Conservation (phyloP, 805 yeast genomes). For the Clavispora asparagi region DNA sequence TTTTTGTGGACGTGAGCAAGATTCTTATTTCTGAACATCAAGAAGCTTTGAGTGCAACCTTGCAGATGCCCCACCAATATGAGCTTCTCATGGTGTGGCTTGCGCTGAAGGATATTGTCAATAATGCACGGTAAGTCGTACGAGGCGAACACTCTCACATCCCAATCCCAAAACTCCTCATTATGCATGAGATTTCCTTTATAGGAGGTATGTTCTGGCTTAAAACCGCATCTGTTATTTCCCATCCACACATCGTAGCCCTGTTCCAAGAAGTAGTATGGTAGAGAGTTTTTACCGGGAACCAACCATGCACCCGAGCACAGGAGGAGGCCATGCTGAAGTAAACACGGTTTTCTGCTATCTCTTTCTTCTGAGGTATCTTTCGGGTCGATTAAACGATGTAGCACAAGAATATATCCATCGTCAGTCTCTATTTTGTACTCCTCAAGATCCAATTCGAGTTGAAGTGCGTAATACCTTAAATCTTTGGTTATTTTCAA, state of each 20-base stretch:
- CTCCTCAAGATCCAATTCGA: conserved; percentile 56
- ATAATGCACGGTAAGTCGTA: conserved; percentile 74
- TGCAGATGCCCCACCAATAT: conserved; percentile 83
- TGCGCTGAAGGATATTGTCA: conserved; percentile 47
- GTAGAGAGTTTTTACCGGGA: conserved; percentile 75
- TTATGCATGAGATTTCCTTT: conserved; percentile 35
- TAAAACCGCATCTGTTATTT: conserved; percentile 83
- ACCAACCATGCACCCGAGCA: conserved; percentile 83
- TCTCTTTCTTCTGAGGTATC: conserved; percentile 26
- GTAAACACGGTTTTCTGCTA: conserved; percentile 55
- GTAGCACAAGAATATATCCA: conserved; percentile 67
- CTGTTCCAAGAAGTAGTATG: conserved; percentile 44
- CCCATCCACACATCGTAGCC: conserved; percentile 92
- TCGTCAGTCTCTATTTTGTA: conserved; percentile 67
- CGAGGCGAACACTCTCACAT: conserved; percentile 73
- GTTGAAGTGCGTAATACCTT: conserved; percentile 59
- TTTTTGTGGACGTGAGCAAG: conserved; percentile 40
- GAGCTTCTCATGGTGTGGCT: conserved; percentile 41
- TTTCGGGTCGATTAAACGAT: conserved; percentile 53
- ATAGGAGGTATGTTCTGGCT: conserved; percentile 50
- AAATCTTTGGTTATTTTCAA: conserved; percentile 42
- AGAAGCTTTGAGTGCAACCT: conserved; percentile 83
- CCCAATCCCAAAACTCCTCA: conserved; percentile 87
- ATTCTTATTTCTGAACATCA: conserved; percentile 50
- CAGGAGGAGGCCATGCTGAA: conserved; percentile 84